Evolutionary conservation across 306 rosid genomes (phyloP), one percentile per base, ranked within the genome.

Genomic region (Cucurbita maxima): DNA sequence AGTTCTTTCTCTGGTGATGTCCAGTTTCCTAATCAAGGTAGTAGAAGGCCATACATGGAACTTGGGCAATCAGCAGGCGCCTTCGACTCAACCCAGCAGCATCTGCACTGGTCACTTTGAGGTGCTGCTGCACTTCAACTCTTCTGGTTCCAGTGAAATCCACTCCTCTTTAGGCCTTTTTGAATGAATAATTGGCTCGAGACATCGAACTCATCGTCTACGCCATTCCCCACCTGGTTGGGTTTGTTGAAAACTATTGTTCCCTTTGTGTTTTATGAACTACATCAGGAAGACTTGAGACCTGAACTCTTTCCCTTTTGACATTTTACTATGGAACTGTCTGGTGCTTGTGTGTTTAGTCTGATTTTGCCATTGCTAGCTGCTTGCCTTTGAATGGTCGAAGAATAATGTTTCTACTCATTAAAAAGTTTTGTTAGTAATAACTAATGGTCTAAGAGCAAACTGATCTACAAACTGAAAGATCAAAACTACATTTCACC

Each of bases 1-100:
- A 44, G 80, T 60, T 84, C 82, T 56, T 81, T 77, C 78, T 78
- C 85, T 4, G 80, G 86, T 36, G 94, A 86, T 80, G 76, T 83
- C 36, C 88, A 82, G 68, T 56, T 79, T 76, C 80, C 87, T 13
- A 89, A 83, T 25, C 93, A 82, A 55, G 75, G 81, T 20, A 77
- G 81, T 20, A 77, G 96, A 92, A 86, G 94, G 90, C 89, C 86
- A 22, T 83, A 81, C 60, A 82, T 87, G 97, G 96, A 87, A 66
- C 74, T 79, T 25, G 90, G 75, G 75, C 87, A 86, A 78, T 54
- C 89, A 14, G 73, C 89, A 14, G 73, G 88, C 74, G 78, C 78
- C 36, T 88, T 75, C 58, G 88, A 82, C 61, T 74, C 82, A 47
- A 44, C 80, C 70, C 90, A 82, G 81, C 87, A 82, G 79, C 87